Evolutionary conservation across 129 eudicot genomes (phyloP).

Genomic region (Artemisia argyi): DNA sequence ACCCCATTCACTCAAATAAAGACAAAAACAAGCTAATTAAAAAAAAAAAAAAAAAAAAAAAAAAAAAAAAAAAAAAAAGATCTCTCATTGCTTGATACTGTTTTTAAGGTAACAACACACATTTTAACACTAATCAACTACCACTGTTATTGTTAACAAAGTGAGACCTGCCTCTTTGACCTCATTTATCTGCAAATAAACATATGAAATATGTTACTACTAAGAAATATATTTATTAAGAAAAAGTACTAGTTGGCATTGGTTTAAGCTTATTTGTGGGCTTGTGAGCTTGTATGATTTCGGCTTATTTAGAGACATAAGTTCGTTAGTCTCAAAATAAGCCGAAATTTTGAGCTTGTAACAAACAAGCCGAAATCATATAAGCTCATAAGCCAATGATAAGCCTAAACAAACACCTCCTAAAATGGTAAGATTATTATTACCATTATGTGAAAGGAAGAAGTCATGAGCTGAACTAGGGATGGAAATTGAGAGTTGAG

Average conservation of each 20-base stretch:
- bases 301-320: too few relatives aligned
- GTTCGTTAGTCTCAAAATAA: too few relatives aligned
- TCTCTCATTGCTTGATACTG: constrained; percentile 17
- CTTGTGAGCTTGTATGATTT: neutral
- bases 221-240: neutral
- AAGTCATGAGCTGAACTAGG: constrained; percentile 74
- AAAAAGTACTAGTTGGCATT: neutral
- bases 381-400: too few relatives aligned
- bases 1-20: constrained; percentile 33
- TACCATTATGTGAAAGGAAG: constrained; percentile 67
- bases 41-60: neutral
- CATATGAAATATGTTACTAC: neutral
- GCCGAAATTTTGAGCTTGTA: too few relatives aligned
- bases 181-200: constrained; percentile 48
- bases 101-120: constrained; percentile 22
- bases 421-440: neutral
- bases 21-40: constrained; percentile 19
- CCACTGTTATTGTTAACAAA: constrained; percentile 18
- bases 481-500: constrained; percentile 83
- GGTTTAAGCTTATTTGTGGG: too few relatives aligned
- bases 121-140: constrained; percentile 22
- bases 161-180: constrained; percentile 29
- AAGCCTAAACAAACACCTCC: too few relatives aligned
- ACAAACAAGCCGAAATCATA: too few relatives aligned
- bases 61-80: constrained; percentile 16